Evolutionary conservation across 1,139 yeast species (phyloP).

Genomic region (Lodderomyces beijingensis): DNA sequence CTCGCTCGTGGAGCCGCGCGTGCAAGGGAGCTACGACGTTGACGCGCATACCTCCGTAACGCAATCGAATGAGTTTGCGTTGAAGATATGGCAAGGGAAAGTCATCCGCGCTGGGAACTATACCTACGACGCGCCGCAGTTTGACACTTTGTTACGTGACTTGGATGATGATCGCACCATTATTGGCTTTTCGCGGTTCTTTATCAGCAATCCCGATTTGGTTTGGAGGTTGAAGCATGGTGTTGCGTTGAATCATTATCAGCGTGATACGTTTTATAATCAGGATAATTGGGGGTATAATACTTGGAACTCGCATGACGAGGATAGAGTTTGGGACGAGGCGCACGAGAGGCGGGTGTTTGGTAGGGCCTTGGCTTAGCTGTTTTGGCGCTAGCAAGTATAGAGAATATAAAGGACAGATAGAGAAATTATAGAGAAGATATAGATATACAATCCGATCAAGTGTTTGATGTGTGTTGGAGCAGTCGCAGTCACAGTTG

Average conservation of each 20-base stretch:
- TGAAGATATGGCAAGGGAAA: conserved; percentile 45
- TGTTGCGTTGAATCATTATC: conserved; percentile 29
- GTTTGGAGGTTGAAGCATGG: conserved; percentile 44
- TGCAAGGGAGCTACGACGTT: conserved; percentile 14
- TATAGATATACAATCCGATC: no score
- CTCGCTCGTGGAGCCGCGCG: conserved; percentile 48
- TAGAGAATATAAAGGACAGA: no score
- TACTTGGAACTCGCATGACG: conserved; percentile 17
- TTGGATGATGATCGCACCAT: conserved; percentile 35
- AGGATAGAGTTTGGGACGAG: conserved; percentile 14
- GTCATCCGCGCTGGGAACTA: conserved; percentile 47
- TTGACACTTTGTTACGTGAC: conserved; percentile 18
- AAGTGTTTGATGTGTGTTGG: no score
- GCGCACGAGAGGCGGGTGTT: conserved; percentile 13
- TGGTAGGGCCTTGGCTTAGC: conserved; percentile 13
- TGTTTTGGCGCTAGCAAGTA: no score
- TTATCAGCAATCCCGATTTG: conserved; percentile 51
- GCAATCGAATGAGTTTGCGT: conserved; percentile 30
- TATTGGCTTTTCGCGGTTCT: conserved; percentile 44
- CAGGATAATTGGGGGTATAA: conserved; percentile 25
- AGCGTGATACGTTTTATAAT: conserved; percentile 22
- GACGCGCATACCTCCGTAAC: conserved; percentile 11
- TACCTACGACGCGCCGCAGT: conserved; percentile 22
- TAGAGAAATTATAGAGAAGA: no score
- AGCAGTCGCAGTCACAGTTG: no score